Evolutionary conservation across 192 early-diverging fungal species (phyloP).

Genomic region (Kickxella alabastrina): DNA sequence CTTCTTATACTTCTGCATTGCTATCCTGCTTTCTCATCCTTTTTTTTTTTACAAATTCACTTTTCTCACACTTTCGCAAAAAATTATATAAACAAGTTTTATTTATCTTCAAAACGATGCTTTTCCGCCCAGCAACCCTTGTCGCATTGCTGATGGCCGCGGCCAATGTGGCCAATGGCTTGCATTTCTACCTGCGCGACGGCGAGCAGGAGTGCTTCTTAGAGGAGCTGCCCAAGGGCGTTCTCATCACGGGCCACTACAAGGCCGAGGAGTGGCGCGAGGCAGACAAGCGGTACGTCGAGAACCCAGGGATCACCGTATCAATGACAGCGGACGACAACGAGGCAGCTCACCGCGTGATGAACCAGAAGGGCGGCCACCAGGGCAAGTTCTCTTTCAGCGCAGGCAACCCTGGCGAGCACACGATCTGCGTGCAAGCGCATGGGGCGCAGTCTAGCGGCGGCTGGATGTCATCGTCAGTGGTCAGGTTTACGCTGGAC

Average conservation of each 20-base stretch:
- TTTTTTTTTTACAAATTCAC: not conserved
- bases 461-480: slow-evolving; percentile 66
- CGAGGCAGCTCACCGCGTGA: slow-evolving; percentile 48
- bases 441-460: slow-evolving; percentile 50
- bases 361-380: slow-evolving; percentile 70
- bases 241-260: slow-evolving; percentile 80
- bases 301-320: slow-evolving; percentile 61
- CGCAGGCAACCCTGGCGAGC: slow-evolving; percentile 81
- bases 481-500: slow-evolving; percentile 55
- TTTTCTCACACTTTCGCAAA: too few relatives aligned
- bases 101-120: too few relatives aligned
- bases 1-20: not conserved
- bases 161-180: slow-evolving; percentile 45
- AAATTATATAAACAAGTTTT: too few relatives aligned
- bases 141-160: slow-evolving; percentile 19
- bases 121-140: slow-evolving; percentile 18
- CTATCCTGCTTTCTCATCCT: not conserved
- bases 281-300: slow-evolving; percentile 54
- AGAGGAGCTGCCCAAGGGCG: slow-evolving; percentile 89
- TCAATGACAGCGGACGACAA: slow-evolving; percentile 72
- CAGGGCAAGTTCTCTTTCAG: slow-evolving; percentile 90
- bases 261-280: slow-evolving; percentile 80
- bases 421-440: slow-evolving; percentile 82
- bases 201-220: slow-evolving; percentile 87
- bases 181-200: slow-evolving; percentile 93